phyloP scores from a whole-genome alignment of 768 basidiomycete genomes.

The Dioszegia crocea region DNA sequence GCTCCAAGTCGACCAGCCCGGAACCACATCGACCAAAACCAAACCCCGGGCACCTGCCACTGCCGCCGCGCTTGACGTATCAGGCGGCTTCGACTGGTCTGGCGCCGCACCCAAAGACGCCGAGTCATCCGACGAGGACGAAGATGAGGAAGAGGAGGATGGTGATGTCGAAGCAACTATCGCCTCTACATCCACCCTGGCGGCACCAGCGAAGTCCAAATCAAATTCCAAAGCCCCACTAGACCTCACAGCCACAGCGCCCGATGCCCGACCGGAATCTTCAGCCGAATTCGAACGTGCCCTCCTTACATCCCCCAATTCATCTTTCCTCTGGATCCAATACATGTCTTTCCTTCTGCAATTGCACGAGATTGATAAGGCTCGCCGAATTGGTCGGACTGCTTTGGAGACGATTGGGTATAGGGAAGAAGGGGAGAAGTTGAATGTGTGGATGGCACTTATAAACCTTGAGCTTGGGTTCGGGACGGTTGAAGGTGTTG shows the following conservation, averaged over 20 bases:
- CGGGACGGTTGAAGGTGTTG: slow-evolving; percentile 75
- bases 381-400: slow-evolving; percentile 75
- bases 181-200: slow-evolving; percentile 10
- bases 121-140: slow-evolving; percentile 40
- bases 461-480: slow-evolving; percentile 92
- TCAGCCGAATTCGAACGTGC: slow-evolving; percentile 91
- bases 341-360: slow-evolving; percentile 99
- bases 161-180: slow-evolving; percentile 2
- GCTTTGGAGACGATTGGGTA: slow-evolving; percentile 85
- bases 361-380: slow-evolving; percentile 93
- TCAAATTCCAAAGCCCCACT: slow-evolving; percentile 54
- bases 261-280: slow-evolving; percentile 78
- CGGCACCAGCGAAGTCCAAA: slow-evolving; percentile 38
- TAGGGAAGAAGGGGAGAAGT: slow-evolving; percentile 89
- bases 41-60: slow-evolving; percentile 13
- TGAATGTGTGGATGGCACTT: slow-evolving; percentile 96
- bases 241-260: slow-evolving; percentile 73
- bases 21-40: slow-evolving; percentile 8
- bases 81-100: slow-evolving; percentile 50
- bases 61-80: slow-evolving; percentile 25
- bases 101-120: slow-evolving; percentile 50
- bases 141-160: slow-evolving; percentile 47
- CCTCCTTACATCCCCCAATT: slow-evolving; percentile 89
- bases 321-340: slow-evolving; percentile 96
- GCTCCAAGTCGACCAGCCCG: slow-evolving; percentile 9